A percentile compares a stretch with the other conserved stretches of the same genome.
phyloP scores from a whole-genome alignment of 192 early-diverging fungal species.

The Coemansia biformis region DNA sequence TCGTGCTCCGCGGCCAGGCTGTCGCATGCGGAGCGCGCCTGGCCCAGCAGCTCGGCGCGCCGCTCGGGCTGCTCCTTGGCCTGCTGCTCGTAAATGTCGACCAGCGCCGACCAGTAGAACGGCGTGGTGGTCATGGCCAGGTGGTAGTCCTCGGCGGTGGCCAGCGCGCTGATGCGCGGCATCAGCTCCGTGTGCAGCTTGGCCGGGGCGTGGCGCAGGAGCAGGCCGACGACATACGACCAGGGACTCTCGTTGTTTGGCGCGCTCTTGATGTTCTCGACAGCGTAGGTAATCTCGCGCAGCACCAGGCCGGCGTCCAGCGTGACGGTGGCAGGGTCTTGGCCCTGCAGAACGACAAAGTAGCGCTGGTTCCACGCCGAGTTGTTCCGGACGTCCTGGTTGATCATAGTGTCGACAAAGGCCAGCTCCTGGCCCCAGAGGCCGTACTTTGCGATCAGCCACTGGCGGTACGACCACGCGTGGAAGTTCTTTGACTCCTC shows the following conservation, averaged over 20 bases:
- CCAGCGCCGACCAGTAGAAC: slow-evolving; percentile 45
- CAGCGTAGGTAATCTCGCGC: slow-evolving; percentile 55
- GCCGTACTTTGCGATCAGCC: slow-evolving; percentile 71
- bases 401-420: slow-evolving; percentile 68
- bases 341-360: slow-evolving; percentile 59
- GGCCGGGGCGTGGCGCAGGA: slow-evolving; percentile 32
- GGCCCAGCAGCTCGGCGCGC: slow-evolving; percentile 5
- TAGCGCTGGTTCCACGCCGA: slow-evolving; percentile 98
- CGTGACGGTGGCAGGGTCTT: not conserved
- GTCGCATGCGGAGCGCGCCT: slow-evolving; percentile 23
- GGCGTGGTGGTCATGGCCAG: slow-evolving; percentile 20
- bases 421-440: slow-evolving; percentile 74
- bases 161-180: slow-evolving; percentile 27
- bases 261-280: slow-evolving; percentile 66
- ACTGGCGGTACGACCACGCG: slow-evolving; percentile 96
- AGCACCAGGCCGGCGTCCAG: slow-evolving; percentile 12
- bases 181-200: slow-evolving; percentile 26
- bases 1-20: slow-evolving; percentile 25
- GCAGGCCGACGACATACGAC: slow-evolving; percentile 76
- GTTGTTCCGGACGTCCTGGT: slow-evolving; percentile 89
- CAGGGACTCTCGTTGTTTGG: slow-evolving; percentile 93
- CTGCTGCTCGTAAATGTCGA: slow-evolving; percentile 43
- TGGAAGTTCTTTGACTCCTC: slow-evolving; percentile 97
- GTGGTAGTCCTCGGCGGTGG: slow-evolving; percentile 11
- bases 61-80: slow-evolving; percentile 9